Percentiles rank a stretch among this genome's conserved stretches.
Conservation (phyloP, 1,284 basidiomycete species). For the Austroboletus novae-zelandiae region DNA sequence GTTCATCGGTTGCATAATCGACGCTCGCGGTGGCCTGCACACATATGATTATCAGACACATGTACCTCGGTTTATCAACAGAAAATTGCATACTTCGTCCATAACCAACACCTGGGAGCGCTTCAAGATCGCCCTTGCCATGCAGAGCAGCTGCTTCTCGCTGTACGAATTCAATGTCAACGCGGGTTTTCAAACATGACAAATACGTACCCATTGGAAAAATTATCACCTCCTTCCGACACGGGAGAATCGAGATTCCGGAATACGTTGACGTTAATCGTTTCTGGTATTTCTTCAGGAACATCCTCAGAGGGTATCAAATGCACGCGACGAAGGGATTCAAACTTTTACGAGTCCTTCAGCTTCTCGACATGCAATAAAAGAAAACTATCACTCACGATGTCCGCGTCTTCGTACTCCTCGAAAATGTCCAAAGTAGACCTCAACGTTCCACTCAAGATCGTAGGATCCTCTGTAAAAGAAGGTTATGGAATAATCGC, state of each 20-base stretch:
- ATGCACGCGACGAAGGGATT: constrained; percentile 85
- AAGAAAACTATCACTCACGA: constrained; percentile 50
- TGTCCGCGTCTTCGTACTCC: constrained; percentile 84
- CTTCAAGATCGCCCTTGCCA: constrained; percentile 63
- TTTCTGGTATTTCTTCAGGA: constrained; percentile 40
- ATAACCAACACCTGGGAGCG: constrained; percentile 58
- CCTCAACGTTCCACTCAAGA: constrained; percentile 83
- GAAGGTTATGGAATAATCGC: not conserved
- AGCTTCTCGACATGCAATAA: not conserved
- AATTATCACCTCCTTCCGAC: constrained; percentile 95
- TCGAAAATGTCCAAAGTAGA: constrained; percentile 90
- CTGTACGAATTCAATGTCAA: constrained; percentile 15
- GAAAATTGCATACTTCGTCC: constrained; percentile 43
- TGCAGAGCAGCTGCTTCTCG: constrained; percentile 64
- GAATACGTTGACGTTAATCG: constrained; percentile 76
- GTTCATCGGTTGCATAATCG: constrained; percentile 63
- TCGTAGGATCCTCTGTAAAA: constrained; percentile 79
- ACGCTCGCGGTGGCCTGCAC: constrained; percentile 40
- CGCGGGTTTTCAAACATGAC: not conserved
- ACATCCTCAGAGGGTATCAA: constrained; percentile 66
- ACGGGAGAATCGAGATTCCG: too few relatives aligned
- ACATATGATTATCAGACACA: not conserved
- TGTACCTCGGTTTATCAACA: not conserved
- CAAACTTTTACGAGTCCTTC: constrained; percentile 53
- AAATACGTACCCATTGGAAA: constrained; percentile 72